Evolutionary conservation across 2,329 filamentous ascomycete species (phyloP), one percentile per base, ranked within the genome.

Genomic region (Nakataea oryzae): DNA sequence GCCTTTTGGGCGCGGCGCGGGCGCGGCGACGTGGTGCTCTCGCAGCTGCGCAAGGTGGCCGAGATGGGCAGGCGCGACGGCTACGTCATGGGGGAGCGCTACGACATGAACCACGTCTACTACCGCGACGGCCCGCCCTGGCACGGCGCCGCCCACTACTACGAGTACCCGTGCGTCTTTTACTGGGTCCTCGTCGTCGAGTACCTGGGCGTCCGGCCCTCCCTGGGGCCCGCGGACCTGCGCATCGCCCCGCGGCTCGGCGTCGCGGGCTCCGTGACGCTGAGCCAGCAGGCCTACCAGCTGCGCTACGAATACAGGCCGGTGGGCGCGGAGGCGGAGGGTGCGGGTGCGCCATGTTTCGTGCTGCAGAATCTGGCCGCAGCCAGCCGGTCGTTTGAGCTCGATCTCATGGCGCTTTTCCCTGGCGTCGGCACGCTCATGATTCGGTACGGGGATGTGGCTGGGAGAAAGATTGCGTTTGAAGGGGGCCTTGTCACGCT

Each of bases 21-120:
- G 14, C 47, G 58, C 4, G 58, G 63, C 30, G 58, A 61, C 28
- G 24, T 63, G 21, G 54, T 65, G n/a, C 62, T 59, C 34, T 28
- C 26, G 6, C 63, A 65, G 60, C 62, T 65, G 13, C 28, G 57
- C 13, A 47, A 41, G 13, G 63, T 65, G 3, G 63, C 63, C 26
- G 26, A 26, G 11, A 63, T 63, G 62, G 63, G 62, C 6, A 47
- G 29, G 13, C 54, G 54, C 27, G 62, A 65, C 11, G 63, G 57
- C 14, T 65, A 63, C 58, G 21, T 63, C 57, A 65, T 65, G 63
- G 62, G 62, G 26, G 63, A 65, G 41, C 62, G 63, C 8, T 65
- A 65, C 28, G 63, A 65, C 29, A 65, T 65, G 63, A 60, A 63
- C 55, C 58, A 65, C 28, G 62, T 65, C 28, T 65, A 63, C 29